phyloP scores from a whole-genome alignment of 1,284 basidiomycete genomes.

The Somion occarium region DNA sequence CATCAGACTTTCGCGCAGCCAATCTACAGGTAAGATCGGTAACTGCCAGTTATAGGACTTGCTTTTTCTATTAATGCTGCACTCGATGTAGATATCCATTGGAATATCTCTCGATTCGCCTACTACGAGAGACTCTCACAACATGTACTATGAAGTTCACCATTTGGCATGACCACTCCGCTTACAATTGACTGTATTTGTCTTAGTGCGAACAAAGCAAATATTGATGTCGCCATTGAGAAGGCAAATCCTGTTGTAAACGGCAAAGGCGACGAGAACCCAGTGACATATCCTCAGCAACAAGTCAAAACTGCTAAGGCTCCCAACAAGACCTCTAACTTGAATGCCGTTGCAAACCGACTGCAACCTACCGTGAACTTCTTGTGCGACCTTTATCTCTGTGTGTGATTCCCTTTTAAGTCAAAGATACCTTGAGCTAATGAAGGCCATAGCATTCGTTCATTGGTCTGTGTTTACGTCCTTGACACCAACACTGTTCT shows the following conservation, averaged over 20 bases:
- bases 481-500: constrained; percentile 83
- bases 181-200: neutral
- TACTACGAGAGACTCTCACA: constrained; percentile 1
- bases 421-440: neutral
- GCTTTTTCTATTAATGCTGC: neutral
- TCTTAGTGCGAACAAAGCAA: too few relatives aligned
- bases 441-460: constrained; percentile 57
- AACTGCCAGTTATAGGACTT: neutral
- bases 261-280: too few relatives aligned
- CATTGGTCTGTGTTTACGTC: constrained; percentile 89
- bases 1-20: constrained; percentile 55
- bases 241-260: too few relatives aligned
- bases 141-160: constrained; percentile 37
- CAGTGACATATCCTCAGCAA: too few relatives aligned
- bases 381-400: constrained; percentile 27
- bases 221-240: too few relatives aligned
- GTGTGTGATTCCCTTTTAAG: constrained; percentile 20
- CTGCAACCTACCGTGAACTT: constrained; percentile 15
- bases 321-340: neutral
- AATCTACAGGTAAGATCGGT: constrained; percentile 45
- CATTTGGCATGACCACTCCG: constrained; percentile 35
- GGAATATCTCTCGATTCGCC: constrained; percentile 16
- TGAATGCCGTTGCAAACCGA: neutral
- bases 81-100: constrained; percentile 28
- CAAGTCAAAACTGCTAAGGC: neutral